Percentiles rank a stretch among this genome's conserved stretches.
Conservation (phyloP, 2,329 filamentous ascomycete genomes). For the Phyllachora maydis region DNA sequence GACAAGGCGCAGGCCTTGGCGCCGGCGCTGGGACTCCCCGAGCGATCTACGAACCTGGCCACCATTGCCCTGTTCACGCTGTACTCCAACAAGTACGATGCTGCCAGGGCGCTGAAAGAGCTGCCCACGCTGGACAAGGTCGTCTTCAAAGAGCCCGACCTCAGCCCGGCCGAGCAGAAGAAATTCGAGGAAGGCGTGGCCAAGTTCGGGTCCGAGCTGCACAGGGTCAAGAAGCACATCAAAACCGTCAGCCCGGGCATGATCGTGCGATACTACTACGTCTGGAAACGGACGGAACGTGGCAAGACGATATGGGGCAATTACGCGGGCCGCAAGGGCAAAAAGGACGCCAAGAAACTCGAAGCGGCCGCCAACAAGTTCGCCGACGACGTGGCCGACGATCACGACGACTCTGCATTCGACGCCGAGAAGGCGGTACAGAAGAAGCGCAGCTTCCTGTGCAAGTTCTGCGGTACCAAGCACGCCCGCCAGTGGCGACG, state of each 20-base stretch:
- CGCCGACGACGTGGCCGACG: slow-evolving; percentile 81
- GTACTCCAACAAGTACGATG: slow-evolving; percentile 50
- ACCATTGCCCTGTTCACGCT: slow-evolving; percentile 65
- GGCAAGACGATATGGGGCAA: slow-evolving; percentile 81
- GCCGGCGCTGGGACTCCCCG: slow-evolving; percentile 46
- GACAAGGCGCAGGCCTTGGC: slow-evolving; percentile 42
- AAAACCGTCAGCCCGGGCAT: slow-evolving; percentile 61
- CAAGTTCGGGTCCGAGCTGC: slow-evolving; percentile 81
- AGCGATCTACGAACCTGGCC: slow-evolving; percentile 66
- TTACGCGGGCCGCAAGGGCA: slow-evolving; percentile 71
- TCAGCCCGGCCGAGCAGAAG: slow-evolving; percentile 61
- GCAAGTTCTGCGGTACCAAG: slow-evolving; percentile 77
- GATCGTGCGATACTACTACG: slow-evolving; percentile 87
- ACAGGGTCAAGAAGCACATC: slow-evolving; percentile 65
- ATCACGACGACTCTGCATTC: slow-evolving; percentile 87
- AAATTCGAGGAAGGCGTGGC: slow-evolving; percentile 81
- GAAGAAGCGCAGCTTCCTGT: slow-evolving; percentile 70
- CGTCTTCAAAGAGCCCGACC: slow-evolving; percentile 66
- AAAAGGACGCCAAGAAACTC: slow-evolving; percentile 56
- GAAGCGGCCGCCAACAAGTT: slow-evolving; percentile 55
- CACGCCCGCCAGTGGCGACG: slow-evolving; percentile 78
- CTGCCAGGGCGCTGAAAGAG: slow-evolving; percentile 46
- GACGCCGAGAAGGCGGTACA: slow-evolving; percentile 66
- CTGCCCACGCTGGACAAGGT: slow-evolving; percentile 47
- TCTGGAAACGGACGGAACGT: slow-evolving; percentile 86